A percentile compares a stretch with the other conserved stretches of the same genome.
phyloP scores from a whole-genome alignment of 768 basidiomycete species.

The Chalciporus piperatus region DNA sequence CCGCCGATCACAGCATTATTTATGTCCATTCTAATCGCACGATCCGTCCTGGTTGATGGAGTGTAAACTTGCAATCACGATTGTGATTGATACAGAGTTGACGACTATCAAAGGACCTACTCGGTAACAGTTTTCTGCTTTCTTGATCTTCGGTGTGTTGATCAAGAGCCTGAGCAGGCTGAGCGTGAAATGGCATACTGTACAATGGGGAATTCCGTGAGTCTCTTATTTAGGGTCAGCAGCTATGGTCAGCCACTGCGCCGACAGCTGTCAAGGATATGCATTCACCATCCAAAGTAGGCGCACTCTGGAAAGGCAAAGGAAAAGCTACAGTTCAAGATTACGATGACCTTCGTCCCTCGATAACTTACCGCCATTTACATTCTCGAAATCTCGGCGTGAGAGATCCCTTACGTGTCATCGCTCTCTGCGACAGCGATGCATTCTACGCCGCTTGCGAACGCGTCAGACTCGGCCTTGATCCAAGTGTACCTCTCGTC shows the following conservation, averaged over 20 bases:
- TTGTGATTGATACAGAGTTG: too few relatives aligned
- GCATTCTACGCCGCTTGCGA: conserved; percentile 86
- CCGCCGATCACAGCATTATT: too few relatives aligned
- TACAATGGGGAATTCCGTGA: too few relatives aligned
- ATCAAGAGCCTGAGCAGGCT: too few relatives aligned
- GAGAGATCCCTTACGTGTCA: conserved; percentile 73
- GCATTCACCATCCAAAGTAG: conserved; percentile 23
- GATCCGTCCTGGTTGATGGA: too few relatives aligned
- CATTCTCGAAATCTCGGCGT: conserved; percentile 65
- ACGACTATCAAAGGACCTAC: too few relatives aligned
- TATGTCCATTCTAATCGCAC: too few relatives aligned
- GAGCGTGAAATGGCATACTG: too few relatives aligned
- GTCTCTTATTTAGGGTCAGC: too few relatives aligned
- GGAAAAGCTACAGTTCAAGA: conserved; percentile 42
- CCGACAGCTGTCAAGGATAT: not conserved
- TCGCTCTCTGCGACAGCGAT: conserved; percentile 90
- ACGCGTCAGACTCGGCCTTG: conserved; percentile 70
- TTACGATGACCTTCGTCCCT: conserved; percentile 60
- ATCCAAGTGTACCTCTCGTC: conserved; percentile 64
- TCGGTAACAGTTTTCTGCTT: too few relatives aligned
- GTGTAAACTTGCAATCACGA: too few relatives aligned
- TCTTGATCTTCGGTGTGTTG: too few relatives aligned
- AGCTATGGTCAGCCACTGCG: not conserved
- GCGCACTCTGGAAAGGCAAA: conserved; percentile 54
- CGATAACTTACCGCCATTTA: conserved; percentile 78